phyloP scores from a whole-genome alignment of 2,329 filamentous ascomycete genomes.

The Colletotrichum cordylinicola region DNA sequence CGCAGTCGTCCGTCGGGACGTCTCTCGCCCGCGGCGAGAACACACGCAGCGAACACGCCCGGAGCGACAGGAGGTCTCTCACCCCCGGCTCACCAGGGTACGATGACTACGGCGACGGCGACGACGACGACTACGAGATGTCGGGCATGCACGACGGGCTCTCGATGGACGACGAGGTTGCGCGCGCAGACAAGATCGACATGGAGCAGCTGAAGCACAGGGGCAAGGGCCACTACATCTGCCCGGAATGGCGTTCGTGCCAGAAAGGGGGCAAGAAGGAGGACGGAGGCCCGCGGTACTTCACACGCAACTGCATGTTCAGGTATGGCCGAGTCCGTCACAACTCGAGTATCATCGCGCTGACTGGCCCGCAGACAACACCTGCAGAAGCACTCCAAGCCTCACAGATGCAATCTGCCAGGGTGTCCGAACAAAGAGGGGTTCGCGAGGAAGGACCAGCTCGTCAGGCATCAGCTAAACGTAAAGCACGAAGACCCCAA shows the following conservation, averaged over 20 bases:
- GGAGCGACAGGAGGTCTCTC: not conserved
- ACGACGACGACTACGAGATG: not conserved
- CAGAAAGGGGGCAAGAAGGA: conserved; percentile 47
- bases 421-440: conserved; percentile 48
- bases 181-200: conserved; percentile 1
- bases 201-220: conserved; percentile 44
- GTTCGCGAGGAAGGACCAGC: conserved; percentile 46
- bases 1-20: not conserved
- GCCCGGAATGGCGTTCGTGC: conserved; percentile 39
- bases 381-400: conserved; percentile 48
- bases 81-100: not conserved
- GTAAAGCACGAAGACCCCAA: conserved; percentile 37
- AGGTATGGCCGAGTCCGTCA: conserved; percentile 31
- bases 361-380: conserved; percentile 38
- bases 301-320: conserved; percentile 46
- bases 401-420: conserved; percentile 42
- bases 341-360: not conserved
- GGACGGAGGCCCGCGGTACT: conserved; percentile 40
- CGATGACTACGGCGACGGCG: not conserved
- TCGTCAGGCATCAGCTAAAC: conserved; percentile 45
- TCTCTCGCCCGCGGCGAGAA: not conserved
- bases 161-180: not conserved
- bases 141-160: conserved; percentile 29
- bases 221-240: conserved; percentile 43
- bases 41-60: not conserved